A percentile compares a stretch with the other conserved stretches of the same genome.
phyloP scores from a whole-genome alignment of 495 filamentous ascomycete genomes.

The Podospora pseudocomata region DNA sequence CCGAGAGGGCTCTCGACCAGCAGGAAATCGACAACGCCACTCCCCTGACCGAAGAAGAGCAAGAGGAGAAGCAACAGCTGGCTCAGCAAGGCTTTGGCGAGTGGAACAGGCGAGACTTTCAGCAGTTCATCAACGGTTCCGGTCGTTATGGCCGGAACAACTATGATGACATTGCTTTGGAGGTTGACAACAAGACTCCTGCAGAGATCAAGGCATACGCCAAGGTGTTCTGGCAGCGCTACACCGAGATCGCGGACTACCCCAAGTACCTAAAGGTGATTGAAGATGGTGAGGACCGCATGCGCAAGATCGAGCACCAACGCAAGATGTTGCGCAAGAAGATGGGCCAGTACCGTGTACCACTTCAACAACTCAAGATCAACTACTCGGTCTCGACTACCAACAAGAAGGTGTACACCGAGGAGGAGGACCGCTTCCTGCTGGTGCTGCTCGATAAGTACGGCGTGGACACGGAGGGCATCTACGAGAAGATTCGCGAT shows the following conservation, averaged over 20 bases:
- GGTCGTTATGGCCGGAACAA: conserved; percentile 86
- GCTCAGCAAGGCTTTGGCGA: conserved; percentile 82
- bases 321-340: conserved; percentile 93
- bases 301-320: conserved; percentile 84
- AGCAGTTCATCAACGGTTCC: conserved; percentile 93
- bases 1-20: conserved; percentile 83
- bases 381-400: conserved; percentile 98
- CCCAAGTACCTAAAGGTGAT: conserved; percentile 82
- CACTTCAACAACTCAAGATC: conserved; percentile 95
- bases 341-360: conserved; percentile 91
- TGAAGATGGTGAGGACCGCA: conserved; percentile 85
- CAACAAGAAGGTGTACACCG: conserved; percentile 99
- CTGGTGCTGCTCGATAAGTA: conserved; percentile 88
- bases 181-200: conserved; percentile 85
- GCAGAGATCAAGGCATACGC: conserved; percentile 86
- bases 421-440: conserved; percentile 96
- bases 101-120: conserved; percentile 97
- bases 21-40: conserved; percentile 87
- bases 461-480: conserved; percentile 78
- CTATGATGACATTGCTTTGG: conserved; percentile 77
- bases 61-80: conserved; percentile 73
- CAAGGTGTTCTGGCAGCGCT: conserved; percentile 90
- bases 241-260: conserved; percentile 83
- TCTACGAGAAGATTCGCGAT: conserved; percentile 83
- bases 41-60: conserved; percentile 85